Conservation (phyloP, 176 grass and related monocot species). For the Secale cereale region DNA sequence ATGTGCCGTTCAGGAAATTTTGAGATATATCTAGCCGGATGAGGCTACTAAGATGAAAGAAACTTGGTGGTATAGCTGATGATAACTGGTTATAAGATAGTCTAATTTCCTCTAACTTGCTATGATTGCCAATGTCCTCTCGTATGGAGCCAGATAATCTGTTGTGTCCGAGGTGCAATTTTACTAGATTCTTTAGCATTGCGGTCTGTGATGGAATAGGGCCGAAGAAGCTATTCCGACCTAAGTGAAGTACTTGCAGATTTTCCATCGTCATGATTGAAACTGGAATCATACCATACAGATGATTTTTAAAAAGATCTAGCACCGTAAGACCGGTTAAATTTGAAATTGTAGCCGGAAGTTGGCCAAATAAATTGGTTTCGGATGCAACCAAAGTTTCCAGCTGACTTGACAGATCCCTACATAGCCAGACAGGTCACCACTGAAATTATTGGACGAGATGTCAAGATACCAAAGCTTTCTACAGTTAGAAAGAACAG, state of each 20-base stretch:
- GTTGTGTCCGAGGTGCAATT: background rate
- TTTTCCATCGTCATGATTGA: background rate
- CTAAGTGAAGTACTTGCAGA: background rate
- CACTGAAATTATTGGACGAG: background rate
- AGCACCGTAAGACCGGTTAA: background rate
- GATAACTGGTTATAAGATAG: slow-evolving; percentile 3
- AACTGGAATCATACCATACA: background rate
- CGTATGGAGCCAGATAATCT: slow-evolving; percentile 6
- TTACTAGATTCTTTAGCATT: background rate
- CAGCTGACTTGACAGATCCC: background rate
- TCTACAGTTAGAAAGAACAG: background rate
- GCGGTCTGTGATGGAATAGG: background rate
- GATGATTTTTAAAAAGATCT: background rate
- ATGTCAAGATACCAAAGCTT: background rate
- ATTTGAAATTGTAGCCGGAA: background rate
- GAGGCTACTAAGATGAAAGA: background rate
- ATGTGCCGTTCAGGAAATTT: background rate
- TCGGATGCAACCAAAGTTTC: background rate
- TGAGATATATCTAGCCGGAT: background rate
- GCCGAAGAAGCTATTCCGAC: background rate
- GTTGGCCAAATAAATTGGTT: background rate
- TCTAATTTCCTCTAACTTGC: background rate
- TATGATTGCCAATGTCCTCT: background rate
- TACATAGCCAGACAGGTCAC: background rate
- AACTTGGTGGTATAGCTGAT: background rate